Evolutionary conservation across 176 grass and related monocot genomes (phyloP).

Genomic region (Urochloa ruziziensis): DNA sequence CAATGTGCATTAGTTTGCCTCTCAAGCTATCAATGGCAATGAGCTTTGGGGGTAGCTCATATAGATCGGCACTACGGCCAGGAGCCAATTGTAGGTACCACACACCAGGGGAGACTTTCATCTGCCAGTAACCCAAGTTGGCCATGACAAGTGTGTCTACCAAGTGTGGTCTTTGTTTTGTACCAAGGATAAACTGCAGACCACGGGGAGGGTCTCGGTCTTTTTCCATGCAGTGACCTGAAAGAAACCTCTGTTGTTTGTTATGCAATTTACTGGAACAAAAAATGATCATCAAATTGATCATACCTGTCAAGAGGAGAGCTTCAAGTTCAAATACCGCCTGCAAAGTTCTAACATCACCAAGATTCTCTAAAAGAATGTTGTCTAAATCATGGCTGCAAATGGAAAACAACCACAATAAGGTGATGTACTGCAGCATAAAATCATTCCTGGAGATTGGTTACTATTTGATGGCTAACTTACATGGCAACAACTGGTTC

Average conservation of each 20-base stretch:
- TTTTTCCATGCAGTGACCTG: slow-evolving; percentile 97
- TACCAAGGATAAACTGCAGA: slow-evolving; percentile 97
- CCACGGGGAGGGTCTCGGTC: slow-evolving; percentile 85
- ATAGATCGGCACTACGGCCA: slow-evolving; percentile 91
- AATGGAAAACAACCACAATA: slow-evolving; percentile 34
- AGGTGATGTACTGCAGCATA: slow-evolving; percentile 20
- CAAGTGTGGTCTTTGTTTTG: slow-evolving; percentile 78
- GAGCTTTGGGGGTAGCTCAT: slow-evolving; percentile 56
- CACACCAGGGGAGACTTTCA: slow-evolving; percentile 96
- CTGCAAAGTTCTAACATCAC: slow-evolving; percentile 79
- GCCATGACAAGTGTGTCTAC: slow-evolving; percentile 99
- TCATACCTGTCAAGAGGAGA: slow-evolving; percentile 84
- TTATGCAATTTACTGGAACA: slow-evolving; percentile 13
- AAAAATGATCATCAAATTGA: slow-evolving; percentile 38
- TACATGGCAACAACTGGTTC: slow-evolving; percentile 96
- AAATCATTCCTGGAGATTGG: slow-evolving; percentile 17
- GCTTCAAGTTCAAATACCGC: slow-evolving; percentile 99
- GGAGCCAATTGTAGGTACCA: slow-evolving; percentile 94
- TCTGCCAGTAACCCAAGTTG: slow-evolving; percentile 99
- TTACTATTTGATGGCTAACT: slow-evolving; percentile 41
- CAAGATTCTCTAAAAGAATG: slow-evolving; percentile 91
- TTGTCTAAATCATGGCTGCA: slow-evolving; percentile 96
- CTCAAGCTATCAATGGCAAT: slow-evolving; percentile 89
- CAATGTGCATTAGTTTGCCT: slow-evolving; percentile 90
- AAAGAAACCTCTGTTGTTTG: slow-evolving; percentile 30